Base-by-base conservation (phyloP, 768 basidiomycete species). In the Lactarius psammicola region DNA sequence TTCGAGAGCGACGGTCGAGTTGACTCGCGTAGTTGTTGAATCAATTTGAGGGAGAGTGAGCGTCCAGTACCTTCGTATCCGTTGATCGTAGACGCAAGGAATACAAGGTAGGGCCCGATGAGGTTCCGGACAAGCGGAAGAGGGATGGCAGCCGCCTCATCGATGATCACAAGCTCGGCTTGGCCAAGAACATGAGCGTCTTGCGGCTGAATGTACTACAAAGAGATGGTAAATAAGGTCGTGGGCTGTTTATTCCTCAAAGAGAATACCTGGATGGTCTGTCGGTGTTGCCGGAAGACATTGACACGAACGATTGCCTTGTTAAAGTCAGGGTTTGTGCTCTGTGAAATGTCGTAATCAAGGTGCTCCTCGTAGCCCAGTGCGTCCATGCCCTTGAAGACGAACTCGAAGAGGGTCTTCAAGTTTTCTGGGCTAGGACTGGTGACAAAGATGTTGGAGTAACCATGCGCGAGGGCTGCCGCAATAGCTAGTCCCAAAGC, bases 31-130 rank as follows among this genome's bases (percentile, higher is more conserved):
- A 98, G 86, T 75, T 97, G 95, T 76, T 98, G 92, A 69, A 99
- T 90, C 64, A 99, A 90, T 77, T 99, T 99, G 67, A 99, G 88
- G 56, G 95, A 97, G 56, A 99, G 86, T 1, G 95, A 98, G 31
- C 97, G 92, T n/a, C 97, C 97, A 0, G 97, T 98, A 31, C 97
- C 97, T 82, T 98, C 97, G 76, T 99, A 99, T 46, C 97, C 97
- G 75, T 98, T 98, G 78, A 99, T 95, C 0, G 97, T 99, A n/a
- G 95, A 97, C 1, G 97, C 93, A 82, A 98, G 89, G 81, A 98
- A 98, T 59, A 98, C 95, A 40, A 98, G 90, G 78, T 98, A 98
- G 1, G 89, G 90, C 0, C 97, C 97, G 62, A 99, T 87, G 68
- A 99, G 90, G 71, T 94, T 93, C 63, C 91, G 87, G 20, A 99